These are phyloP conservation scores for Pelargonium australe DNA, from an alignment of 441 rosid species.

Conservation along the genomic window DNA sequence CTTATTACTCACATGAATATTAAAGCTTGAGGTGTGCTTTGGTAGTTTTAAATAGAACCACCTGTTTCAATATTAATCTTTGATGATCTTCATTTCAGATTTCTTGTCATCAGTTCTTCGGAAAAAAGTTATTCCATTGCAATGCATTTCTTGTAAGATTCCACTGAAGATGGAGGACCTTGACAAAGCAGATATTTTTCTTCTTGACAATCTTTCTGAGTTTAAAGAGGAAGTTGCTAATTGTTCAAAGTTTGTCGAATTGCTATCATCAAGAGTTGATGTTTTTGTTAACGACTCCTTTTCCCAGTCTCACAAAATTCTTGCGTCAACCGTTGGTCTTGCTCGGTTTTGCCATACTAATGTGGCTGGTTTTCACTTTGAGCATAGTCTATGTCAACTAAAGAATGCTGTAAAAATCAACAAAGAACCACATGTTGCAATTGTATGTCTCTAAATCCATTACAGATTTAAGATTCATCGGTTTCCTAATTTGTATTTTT, in stretches of 20 bases:
- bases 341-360: slow-evolving; percentile 44
- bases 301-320: slow-evolving; percentile 53
- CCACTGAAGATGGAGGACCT: slow-evolving; percentile 30
- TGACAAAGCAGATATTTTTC: slow-evolving; percentile 33
- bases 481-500: neutral
- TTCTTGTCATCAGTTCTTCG: slow-evolving; percentile 40
- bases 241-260: slow-evolving; percentile 40
- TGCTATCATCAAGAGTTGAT: slow-evolving; percentile 52
- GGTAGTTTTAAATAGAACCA: neutral
- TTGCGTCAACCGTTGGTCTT: slow-evolving; percentile 63
- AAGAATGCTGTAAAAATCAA: slow-evolving; percentile 30
- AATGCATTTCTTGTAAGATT: slow-evolving; percentile 26
- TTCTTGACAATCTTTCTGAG: slow-evolving; percentile 50
- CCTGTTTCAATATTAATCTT: slow-evolving; percentile 13
- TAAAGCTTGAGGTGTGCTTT: slow-evolving; percentile 8
- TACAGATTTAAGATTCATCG: neutral
- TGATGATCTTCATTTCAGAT: slow-evolving; percentile 36
- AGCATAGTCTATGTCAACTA: slow-evolving; percentile 39
- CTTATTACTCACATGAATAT: neutral
- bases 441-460: slow-evolving; percentile 39
- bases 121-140: slow-evolving; percentile 34
- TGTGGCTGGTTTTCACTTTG: slow-evolving; percentile 65
- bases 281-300: slow-evolving; percentile 64
- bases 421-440: slow-evolving; percentile 48
- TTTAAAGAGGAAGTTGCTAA: slow-evolving; percentile 60